Evolutionary conservation across 192 early-diverging fungal species (phyloP), one percentile per base, ranked within the genome.

Genomic region (Coemansia reversa): DNA sequence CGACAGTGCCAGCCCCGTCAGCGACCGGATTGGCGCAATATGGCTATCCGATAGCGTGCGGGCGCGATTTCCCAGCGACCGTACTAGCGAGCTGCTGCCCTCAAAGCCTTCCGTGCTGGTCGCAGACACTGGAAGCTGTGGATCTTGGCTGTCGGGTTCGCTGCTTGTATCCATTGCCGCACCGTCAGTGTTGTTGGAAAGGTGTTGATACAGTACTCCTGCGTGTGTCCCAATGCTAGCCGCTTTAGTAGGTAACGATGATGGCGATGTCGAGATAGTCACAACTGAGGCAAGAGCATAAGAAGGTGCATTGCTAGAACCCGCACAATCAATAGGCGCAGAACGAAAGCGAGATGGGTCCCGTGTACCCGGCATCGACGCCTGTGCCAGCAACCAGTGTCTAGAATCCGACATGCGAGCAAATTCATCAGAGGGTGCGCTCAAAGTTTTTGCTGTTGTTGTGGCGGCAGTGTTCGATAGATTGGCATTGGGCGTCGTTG

Each of bases 1-100:
- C 22, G 75, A 77, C 57, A 77, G 51, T 14, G 66, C 70, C 47
- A 77, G 66, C 32, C 65, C 66, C 11, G 75, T 72, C n/a, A 72
- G 48, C 19, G 75, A 77, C 27, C 69, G 63, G 28, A 77, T 77
- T 35, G 75, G 69, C 27, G 58, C 66, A 8, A 68, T 60, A 3
- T 72, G 69, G 22, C 60, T 58, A 9, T 66, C 65, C 0, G 70
- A 65, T 24, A 64, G 42, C 12, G 66, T 55, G 48, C 58, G 65
- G 3, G 56, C 18, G 27, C 64, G 72, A 19, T 59, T 42, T 1
- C 39, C 39, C 39, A 45, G 14, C 27, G 28, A 30, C 27, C 20
- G 66, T 35, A 18, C 47, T 25, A 18, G 24, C 18, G 25, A 18
- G 47, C 19, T 29, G 11, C 29, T 14, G 62, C 33, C 25, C 19